Evolutionary conservation across 2,329 filamentous ascomycete genomes (phyloP).

Genomic region (Sclerotinia subarctica): DNA sequence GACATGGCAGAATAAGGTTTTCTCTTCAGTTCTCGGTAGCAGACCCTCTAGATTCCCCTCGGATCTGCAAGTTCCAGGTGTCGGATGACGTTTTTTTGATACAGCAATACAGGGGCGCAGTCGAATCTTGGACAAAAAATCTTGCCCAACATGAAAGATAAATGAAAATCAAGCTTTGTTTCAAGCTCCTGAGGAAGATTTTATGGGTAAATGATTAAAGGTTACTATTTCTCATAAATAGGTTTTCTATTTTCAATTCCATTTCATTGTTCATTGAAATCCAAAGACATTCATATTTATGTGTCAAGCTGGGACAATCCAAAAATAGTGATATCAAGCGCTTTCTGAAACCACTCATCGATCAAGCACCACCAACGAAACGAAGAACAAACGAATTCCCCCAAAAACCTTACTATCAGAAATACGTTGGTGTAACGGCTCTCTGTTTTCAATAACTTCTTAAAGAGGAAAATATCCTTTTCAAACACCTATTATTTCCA

Average conservation of each 20-base stretch:
- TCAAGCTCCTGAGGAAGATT: not conserved
- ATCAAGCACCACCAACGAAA: slow-evolving; percentile 13
- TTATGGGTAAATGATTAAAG: not conserved
- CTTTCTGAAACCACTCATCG: slow-evolving; percentile 20
- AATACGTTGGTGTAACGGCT: not conserved
- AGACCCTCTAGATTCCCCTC: not conserved
- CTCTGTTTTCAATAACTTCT: not conserved
- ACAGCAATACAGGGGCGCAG: slow-evolving; percentile 15
- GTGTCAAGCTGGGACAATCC: slow-evolving; percentile 5
- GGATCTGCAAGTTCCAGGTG: slow-evolving; percentile 6
- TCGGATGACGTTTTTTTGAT: slow-evolving; percentile 17
- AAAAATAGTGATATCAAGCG: slow-evolving; percentile 21
- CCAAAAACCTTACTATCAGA: not conserved
- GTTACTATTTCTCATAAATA: not conserved
- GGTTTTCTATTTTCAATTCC: slow-evolving; percentile 2
- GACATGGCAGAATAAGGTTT: slow-evolving; percentile 7
- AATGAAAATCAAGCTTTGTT: slow-evolving; percentile 19
- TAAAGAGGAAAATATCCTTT: not conserved
- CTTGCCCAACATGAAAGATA: slow-evolving; percentile 14
- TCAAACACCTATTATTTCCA: not conserved
- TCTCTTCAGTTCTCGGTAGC: not conserved
- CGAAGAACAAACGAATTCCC: slow-evolving; percentile 9
- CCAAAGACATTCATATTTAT: slow-evolving; percentile 18
- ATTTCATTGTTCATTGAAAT: slow-evolving; percentile 12
- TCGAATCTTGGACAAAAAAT: slow-evolving; percentile 13